Evolutionary conservation across 108 stramenopile genomes (phyloP), one percentile per base, ranked within the genome.

Genomic region (Seminavis robusta): DNA sequence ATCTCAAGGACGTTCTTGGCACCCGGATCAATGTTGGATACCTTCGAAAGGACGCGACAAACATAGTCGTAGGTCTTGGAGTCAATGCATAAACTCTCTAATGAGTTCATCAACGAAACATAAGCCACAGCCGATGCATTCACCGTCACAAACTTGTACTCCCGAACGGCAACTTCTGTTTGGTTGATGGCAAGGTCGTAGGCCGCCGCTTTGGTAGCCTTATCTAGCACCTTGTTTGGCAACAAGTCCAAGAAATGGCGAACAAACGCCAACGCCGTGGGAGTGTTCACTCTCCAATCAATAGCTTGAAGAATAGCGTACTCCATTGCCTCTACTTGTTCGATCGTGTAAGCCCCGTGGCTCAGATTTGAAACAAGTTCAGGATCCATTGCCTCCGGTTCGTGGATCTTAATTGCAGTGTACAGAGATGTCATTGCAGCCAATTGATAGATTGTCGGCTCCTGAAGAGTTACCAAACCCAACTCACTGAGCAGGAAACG

Each of bases 371-470:
- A 77, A 10, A 88, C 62, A 6, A 90, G 33, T 2, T 63, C 41
- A 7, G 82, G 62, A 48, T 80, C 68, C 43, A 85, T 52, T 2
- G 67, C 83, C 29, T 71, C 36, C 17, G 68, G 55, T 37, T 82
- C 81, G 56, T 77, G 47, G 15, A 86, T 74, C 53, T 90, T 90
- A 33, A 86, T 76, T 16, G 89, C 80, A 13, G 76, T 77, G 76
- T 80, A 90, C 23, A 84, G 65, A 6, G 63, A 29, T 15, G 83
- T 61, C 47, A 90, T 63, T 31, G 79, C 76, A 11, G 80, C 88
- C n/a, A 90, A 66, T 49, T 90, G 88, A 55, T 75, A 90, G 31
- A 48, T 31, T 34, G 60, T 50, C 32, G 69, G 68, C 50, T 83
- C 69, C 3, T 28, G 10, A 4, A 69, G 50, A 33, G 70, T 59